Evolutionary conservation across 208 protist species (phyloP).

Genomic region (Blastocrithidia nonstop): DNA sequence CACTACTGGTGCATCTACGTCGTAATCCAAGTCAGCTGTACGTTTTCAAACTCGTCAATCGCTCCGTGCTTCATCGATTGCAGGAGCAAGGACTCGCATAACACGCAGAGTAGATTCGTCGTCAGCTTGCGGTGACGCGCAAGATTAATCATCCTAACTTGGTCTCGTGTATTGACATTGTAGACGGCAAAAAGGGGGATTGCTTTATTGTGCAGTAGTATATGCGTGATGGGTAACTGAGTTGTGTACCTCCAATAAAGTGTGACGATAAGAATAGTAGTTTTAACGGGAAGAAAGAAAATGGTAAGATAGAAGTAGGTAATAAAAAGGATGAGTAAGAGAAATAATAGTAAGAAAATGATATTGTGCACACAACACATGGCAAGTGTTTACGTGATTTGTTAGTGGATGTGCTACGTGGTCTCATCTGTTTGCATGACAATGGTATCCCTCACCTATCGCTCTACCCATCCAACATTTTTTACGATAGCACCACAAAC

Average conservation of each 20-base stretch:
- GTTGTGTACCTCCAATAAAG: slow-evolving; percentile 6
- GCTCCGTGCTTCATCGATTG: slow-evolving; percentile 24
- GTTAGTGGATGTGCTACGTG: slow-evolving; percentile 44
- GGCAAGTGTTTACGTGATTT: slow-evolving; percentile 15
- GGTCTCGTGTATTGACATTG: slow-evolving; percentile 45
- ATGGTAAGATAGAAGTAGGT: not conserved
- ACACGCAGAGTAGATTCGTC: slow-evolving; percentile 9
- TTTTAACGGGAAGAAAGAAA: not conserved
- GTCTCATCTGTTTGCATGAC: slow-evolving; percentile 44
- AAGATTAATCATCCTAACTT: slow-evolving; percentile 54
- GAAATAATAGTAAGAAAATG: too few relatives aligned
- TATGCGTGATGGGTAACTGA: slow-evolving; percentile 15
- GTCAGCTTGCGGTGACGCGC: slow-evolving; percentile 24
- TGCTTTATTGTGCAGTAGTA: slow-evolving; percentile 59
- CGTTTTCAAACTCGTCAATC: slow-evolving; percentile 45
- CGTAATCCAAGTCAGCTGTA: slow-evolving; percentile 23
- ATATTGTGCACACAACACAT: not conserved
- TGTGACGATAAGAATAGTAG: not conserved
- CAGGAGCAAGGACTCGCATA: slow-evolving; percentile 6
- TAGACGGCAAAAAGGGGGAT: slow-evolving; percentile 30
- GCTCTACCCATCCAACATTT: slow-evolving; percentile 58
- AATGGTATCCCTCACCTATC: slow-evolving; percentile 44
- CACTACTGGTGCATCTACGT: slow-evolving; percentile 39
- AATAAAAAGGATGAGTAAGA: not conserved
- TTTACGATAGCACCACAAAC: slow-evolving; percentile 18